Evolutionary conservation across 176 grass and related monocot species (phyloP), one percentile per base, ranked within the genome.

Genomic region (Poa annua): DNA sequence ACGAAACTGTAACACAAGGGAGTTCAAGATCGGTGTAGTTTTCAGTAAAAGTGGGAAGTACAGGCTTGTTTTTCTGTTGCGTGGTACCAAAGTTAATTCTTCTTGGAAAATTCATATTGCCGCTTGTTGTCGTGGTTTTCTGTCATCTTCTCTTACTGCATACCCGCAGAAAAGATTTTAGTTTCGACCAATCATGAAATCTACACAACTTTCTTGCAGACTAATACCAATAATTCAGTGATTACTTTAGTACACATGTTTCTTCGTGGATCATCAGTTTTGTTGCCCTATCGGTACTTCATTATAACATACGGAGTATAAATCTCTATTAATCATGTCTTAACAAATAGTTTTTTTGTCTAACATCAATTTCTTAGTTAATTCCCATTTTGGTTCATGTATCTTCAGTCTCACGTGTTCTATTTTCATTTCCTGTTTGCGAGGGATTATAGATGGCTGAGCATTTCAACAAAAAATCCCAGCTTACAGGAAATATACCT

Each of bases 391-490:
- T 47, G 33, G 60, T 79, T 42, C 81, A 42, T 53, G 45, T 39
- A 38, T 54, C 34, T 20, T 53, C 12, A 69, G 19, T 85, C 75
- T 85, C 48, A 85, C n/a, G 1, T 21, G 6, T 54, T 68, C 32
- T 68, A 3, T 53, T 81, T 81, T 69, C 2, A 5, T 79, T 59
- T 25, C 9, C 22, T 75, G 22, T 70, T 76, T 34, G 12, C 3
- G 50, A 63, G 80, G 35, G 54, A 77, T 53, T 86, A 44, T 77
- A 94, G 92, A 91, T 94, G 92, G 86, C 86, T 59, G 86, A 83
- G 35, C 19, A 81, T 91, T 94, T 94, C 71, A 94, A 89, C 32
- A 84, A 36, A 34, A 94, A 86, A 41, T 70, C 92, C 21, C 64
- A 74, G 41, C 61, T 91, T 45, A 39, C 56, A 71, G 92, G 92